Evolutionary conservation across 768 basidiomycete species (phyloP).

Genomic region (Serendipita sp.): DNA sequence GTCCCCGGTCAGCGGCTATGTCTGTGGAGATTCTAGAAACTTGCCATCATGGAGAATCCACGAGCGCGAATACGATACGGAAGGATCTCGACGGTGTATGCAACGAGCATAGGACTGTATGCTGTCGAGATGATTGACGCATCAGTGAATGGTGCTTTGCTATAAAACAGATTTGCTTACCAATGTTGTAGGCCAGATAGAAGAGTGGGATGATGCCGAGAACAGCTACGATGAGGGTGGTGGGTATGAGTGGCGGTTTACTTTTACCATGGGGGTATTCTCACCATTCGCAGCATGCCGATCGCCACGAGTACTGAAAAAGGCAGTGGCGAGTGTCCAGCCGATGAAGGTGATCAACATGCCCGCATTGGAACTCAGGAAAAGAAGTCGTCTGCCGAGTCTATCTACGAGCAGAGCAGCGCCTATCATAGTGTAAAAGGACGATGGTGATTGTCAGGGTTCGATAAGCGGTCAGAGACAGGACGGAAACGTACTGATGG

Average conservation of each 20-base stretch:
- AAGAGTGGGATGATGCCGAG: conserved; percentile 36
- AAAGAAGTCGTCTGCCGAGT: conserved; percentile 51
- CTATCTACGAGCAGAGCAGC: conserved; percentile 54
- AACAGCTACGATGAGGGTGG: not conserved
- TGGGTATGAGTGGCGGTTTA: not conserved
- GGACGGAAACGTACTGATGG: conserved; percentile 17
- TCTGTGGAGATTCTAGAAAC: conserved; percentile 36
- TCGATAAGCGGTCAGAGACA: not conserved
- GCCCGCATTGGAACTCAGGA: conserved; percentile 46
- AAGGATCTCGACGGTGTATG: conserved; percentile 52
- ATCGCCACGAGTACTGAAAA: conserved; percentile 20
- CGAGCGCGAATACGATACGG: conserved; percentile 47
- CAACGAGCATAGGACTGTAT: conserved; percentile 52
- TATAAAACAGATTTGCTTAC: conserved; percentile 16
- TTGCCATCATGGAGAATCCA: conserved; percentile 41
- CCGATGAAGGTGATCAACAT: conserved; percentile 37
- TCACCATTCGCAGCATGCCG: conserved; percentile 19
- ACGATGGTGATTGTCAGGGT: no score
- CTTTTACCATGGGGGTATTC: not conserved
- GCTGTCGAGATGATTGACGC: conserved; percentile 29
- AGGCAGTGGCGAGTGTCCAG: conserved; percentile 38
- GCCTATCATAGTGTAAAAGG: conserved; percentile 16
- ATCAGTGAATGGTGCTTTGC: not conserved
- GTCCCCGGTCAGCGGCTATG: not conserved
- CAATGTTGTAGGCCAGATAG: conserved; percentile 39